These are phyloP conservation scores for Phytophthora tentaculata DNA, from an alignment of 352 stramenopile species.

Conservation along the genomic window DNA sequence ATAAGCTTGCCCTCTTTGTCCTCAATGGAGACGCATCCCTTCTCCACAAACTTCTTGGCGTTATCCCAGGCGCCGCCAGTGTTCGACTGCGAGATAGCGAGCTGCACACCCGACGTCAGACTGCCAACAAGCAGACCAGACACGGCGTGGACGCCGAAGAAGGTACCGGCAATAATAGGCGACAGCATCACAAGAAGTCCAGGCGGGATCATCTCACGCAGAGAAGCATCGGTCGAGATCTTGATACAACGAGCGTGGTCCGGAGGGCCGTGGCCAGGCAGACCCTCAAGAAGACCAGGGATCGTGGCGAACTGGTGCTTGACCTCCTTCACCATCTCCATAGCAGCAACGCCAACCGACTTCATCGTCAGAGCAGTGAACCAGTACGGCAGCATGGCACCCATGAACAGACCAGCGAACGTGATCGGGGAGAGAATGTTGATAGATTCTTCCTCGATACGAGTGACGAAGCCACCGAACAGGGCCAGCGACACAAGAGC, in stretches of 20 bases:
- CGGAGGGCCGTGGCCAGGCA: slow-evolving; percentile 84
- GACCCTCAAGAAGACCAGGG: slow-evolving; percentile 96
- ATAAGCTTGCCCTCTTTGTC: slow-evolving; percentile 93
- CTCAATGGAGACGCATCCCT: slow-evolving; percentile 91
- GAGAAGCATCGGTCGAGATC: slow-evolving; percentile 98
- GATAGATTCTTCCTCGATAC: slow-evolving; percentile 94
- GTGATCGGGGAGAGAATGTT: slow-evolving; percentile 98
- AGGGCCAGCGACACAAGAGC: slow-evolving; percentile 98
- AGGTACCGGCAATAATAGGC: slow-evolving; percentile 97
- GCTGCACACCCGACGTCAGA: slow-evolving; percentile 96
- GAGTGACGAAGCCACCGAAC: slow-evolving; percentile 98
- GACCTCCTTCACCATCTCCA: slow-evolving; percentile 99
- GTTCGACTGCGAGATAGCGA: slow-evolving; percentile 99
- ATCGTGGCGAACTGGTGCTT: slow-evolving; percentile 99
- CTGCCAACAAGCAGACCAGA: slow-evolving; percentile 97
- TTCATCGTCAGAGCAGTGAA: slow-evolving; percentile 99
- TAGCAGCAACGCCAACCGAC: slow-evolving; percentile 97
- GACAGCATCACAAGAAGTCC: slow-evolving; percentile 98
- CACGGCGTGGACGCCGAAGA: slow-evolving; percentile 98
- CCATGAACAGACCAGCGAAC: slow-evolving; percentile 99
- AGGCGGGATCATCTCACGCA: slow-evolving; percentile 99
- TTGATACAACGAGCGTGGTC: slow-evolving; percentile 96
- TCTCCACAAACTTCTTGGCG: slow-evolving; percentile 99
- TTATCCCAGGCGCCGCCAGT: slow-evolving; percentile 99
- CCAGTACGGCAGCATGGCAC: slow-evolving; percentile 99